Percentiles rank a stretch among this genome's conserved stretches.
phyloP scores from a whole-genome alignment of 192 early-diverging fungal genomes.

The Entomortierella lignicola region DNA sequence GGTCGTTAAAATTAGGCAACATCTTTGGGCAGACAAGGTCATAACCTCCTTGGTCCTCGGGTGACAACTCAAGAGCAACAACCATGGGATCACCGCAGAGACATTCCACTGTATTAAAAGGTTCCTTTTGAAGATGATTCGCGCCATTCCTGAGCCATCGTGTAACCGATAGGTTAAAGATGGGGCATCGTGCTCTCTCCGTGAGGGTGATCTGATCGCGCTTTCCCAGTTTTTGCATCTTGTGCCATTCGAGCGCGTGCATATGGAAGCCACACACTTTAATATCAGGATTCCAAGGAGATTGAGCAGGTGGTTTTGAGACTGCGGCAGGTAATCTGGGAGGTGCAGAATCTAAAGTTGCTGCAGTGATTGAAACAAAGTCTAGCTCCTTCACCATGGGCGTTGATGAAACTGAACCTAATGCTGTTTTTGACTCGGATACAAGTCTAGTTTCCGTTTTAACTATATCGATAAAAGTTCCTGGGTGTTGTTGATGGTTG shows the following conservation, averaged over 20 bases:
- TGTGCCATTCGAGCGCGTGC: slow-evolving; percentile 47
- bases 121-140: slow-evolving; percentile 15
- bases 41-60: not conserved
- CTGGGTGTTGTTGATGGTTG: no score
- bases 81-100: slow-evolving; percentile 25
- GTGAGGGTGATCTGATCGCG: slow-evolving; percentile 4
- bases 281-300: not conserved
- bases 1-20: not conserved
- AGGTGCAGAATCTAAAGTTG: not conserved
- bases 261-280: slow-evolving; percentile 53
- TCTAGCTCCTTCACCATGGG: no score
- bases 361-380: no score
- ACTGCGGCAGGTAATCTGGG: not conserved
- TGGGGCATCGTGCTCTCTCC: slow-evolving; percentile 25
- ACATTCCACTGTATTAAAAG: slow-evolving; percentile 26
- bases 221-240: slow-evolving; percentile 4
- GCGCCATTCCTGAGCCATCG: slow-evolving; percentile 25
- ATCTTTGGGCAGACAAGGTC: slow-evolving; percentile 18
- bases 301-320: not conserved
- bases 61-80: slow-evolving; percentile 3
- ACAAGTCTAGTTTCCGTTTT: no score
- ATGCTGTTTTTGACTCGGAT: not conserved
- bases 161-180: slow-evolving; percentile 37
- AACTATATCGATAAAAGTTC: no score
- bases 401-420: not conserved